These are phyloP conservation scores for Eremothecium sinecaudum DNA, from an alignment of 1,139 yeast species.

Conservation along the genomic window DNA sequence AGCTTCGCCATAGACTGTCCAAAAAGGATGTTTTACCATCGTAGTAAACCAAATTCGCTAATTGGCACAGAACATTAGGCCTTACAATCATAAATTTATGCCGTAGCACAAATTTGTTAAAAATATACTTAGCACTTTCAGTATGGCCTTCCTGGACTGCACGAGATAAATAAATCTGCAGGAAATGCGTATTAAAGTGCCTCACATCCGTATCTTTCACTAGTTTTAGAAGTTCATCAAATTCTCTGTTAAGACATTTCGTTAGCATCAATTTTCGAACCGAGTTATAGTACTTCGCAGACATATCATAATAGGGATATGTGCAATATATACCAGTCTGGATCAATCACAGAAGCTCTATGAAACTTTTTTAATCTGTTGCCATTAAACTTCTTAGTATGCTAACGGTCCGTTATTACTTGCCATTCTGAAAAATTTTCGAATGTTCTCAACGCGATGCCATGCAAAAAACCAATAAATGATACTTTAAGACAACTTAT, in stretches of 20 bases:
- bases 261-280: too few relatives aligned
- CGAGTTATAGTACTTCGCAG: too few relatives aligned
- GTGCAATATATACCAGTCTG: too few relatives aligned
- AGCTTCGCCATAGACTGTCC: conserved; percentile 19
- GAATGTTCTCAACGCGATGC: too few relatives aligned
- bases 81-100: conserved; percentile 15
- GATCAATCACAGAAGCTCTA: too few relatives aligned
- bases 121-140: conserved; percentile 21
- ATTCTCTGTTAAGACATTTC: conserved; percentile 22
- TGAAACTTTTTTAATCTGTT: too few relatives aligned
- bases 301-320: too few relatives aligned
- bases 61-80: conserved; percentile 21
- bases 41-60: conserved; percentile 21
- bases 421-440: too few relatives aligned
- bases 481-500: too few relatives aligned
- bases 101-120: conserved; percentile 25
- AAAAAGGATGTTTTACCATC: conserved; percentile 20
- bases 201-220: conserved; percentile 14
- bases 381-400: too few relatives aligned
- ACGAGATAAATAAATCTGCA: conserved; percentile 19
- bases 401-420: too few relatives aligned
- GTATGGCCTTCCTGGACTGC: conserved; percentile 26
- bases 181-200: conserved; percentile 18
- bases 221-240: conserved; percentile 15
- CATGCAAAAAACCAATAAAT: too few relatives aligned